Evolutionary conservation across 352 stramenopile species (phyloP), one percentile per base, ranked within the genome.

Genomic region (Phytopythium aichiense): DNA sequence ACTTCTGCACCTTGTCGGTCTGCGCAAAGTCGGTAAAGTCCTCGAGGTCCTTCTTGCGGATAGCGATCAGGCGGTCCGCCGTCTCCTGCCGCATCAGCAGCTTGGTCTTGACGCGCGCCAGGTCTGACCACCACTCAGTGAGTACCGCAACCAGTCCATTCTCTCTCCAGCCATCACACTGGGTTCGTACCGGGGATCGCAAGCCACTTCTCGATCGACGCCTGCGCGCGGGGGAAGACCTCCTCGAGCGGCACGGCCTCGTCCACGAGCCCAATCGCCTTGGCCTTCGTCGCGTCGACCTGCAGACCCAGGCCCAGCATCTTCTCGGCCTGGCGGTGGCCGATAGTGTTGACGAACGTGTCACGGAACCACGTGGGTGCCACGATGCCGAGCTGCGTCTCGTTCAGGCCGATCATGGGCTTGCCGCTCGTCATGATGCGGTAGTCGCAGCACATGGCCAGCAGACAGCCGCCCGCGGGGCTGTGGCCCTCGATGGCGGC

Each of bases 391-490:
- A 98, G 68, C 64, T 96, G 81, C 8, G 91, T 97, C 78, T 98
- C 95, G 66, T 98, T 98, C 37, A 98, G 75, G 13, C 95, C 95
- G 66, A 98, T 98, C 37, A 87, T 79, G n/a, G 81, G 76, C 56
- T 92, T 89, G 15, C 82, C 86, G 12, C 66, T 74, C n/a, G 88
- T 83, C 89, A 98, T 98, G 59, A 98, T 75, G 23, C 95, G 87
- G 72, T 97, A 98, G 79, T 98, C 94, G 70, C 92, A 98, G 68
- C 84, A 90, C 81, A 98, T 93, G 23, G 93, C 89, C 40, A 98
- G 73, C 67, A 98, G 74, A 63, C 95, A 98, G 56, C 95, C 95
- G 40, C 88, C 95, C 4, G 95, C 95, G 11, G 93, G 92, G 62
- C 90, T 96, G 74, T 97, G 89, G 13, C 93, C 95, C 65, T 96